These are phyloP conservation scores for Penicillium sp. DNA, from an alignment of 2,329 filamentous ascomycete genomes.

Conservation along the genomic window DNA sequence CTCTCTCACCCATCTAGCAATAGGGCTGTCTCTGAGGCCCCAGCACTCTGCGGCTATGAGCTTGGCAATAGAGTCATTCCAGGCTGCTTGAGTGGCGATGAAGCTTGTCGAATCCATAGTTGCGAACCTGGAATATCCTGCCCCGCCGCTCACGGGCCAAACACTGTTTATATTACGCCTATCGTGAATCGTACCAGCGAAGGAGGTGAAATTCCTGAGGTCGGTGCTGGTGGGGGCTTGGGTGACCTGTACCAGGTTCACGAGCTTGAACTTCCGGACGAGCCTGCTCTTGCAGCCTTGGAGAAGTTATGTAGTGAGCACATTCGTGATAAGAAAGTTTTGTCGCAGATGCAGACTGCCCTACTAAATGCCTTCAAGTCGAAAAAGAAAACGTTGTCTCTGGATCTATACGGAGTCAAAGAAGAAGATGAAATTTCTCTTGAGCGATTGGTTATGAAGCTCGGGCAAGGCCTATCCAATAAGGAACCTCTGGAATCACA, in stretches of 20 bases:
- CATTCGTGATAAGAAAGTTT: constrained; percentile 34
- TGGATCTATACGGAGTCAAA: constrained; percentile 44
- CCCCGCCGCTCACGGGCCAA: constrained; percentile 44
- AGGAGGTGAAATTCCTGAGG: constrained; percentile 69
- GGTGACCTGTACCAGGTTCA: constrained; percentile 72
- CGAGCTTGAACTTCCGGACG: constrained; percentile 65
- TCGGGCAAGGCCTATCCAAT: constrained; percentile 29
- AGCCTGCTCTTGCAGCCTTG: constrained; percentile 55
- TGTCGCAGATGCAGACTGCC: constrained; percentile 34
- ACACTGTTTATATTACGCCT: constrained; percentile 76
- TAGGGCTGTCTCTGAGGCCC: constrained; percentile 60
- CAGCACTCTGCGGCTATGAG: constrained; percentile 72
- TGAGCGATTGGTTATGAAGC: constrained; percentile 37
- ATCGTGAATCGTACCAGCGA: constrained; percentile 66
- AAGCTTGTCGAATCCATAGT: constrained; percentile 74
- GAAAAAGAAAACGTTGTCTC: constrained; percentile 38
- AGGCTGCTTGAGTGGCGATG: constrained; percentile 72
- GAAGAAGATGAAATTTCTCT: constrained; percentile 44
- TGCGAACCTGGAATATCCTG: constrained; percentile 72
- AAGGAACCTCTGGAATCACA: background rate
- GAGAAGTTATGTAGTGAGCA: constrained; percentile 55
- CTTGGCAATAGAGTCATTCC: constrained; percentile 71
- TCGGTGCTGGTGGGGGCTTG: constrained; percentile 78
- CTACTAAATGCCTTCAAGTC: constrained; percentile 39
- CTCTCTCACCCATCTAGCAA: constrained; percentile 52